Base-by-base conservation (phyloP, 2,329 filamentous ascomycete genomes). In the Cordyceps farinosa region DNA sequence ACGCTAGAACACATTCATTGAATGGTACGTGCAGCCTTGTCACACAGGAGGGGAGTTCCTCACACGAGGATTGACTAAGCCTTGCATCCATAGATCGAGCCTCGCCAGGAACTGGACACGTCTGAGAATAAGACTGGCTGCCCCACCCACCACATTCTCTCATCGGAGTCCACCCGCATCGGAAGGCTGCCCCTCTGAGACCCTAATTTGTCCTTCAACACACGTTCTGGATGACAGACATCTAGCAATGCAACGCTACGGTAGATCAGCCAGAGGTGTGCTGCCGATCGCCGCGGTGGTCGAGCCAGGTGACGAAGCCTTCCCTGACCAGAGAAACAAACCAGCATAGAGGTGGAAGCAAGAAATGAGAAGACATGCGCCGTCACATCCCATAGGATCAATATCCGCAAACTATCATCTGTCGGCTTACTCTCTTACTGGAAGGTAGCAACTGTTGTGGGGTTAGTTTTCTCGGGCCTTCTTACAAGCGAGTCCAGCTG, bases 361-460 rank as follows among this genome's bases (percentile, higher is more conserved):
- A 47, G 44, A 30, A 50, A 36, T 13, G 6, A n/a, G 29, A 47
- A 22, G 6, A 7, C 48, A 61, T 36, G 40, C 38, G 29, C 29
- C 30, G n/a, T 36, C 7, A 52, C 34, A 54, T 27, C 47, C 36
- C 29, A 30, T 17, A 42, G 40, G 38, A 27, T 53, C 11, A 29
- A 30, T 44, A 8, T 17, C 52, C 11, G 22, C 52, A 42, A 29
- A 9, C 7, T 13, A 29, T 34, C 38, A 45, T 53, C 36, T 45
- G 47, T n/a, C 48, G 38, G 50, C 58, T 61, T 61, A 53, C 48
- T 53, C 58, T 61, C 29, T 27, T 61, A 38, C 45, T 15, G 60
- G 60, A 62, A 62, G 60, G 60, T 62, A 22, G 52, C 42, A 55
- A 48, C 44, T 50, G 29, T 50, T 38, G 60, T 62, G 60, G 60